Evolutionary conservation across 2,329 filamentous ascomycete species (phyloP).

Genomic region (Xylariaceae sp.): DNA sequence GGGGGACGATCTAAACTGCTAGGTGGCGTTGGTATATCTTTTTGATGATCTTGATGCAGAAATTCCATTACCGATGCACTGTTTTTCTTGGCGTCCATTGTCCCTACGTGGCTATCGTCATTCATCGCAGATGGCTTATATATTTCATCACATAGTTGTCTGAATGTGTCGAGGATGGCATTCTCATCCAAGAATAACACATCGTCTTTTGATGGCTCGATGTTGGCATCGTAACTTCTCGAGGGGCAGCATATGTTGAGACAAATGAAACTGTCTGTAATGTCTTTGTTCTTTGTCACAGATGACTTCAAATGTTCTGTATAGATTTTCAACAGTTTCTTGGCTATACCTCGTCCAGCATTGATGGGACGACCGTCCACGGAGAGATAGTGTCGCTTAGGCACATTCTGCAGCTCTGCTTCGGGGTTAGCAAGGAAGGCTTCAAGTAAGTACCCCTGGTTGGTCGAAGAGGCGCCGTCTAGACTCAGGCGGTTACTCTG

Average conservation of each 20-base stretch:
- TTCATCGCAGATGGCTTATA: conserved; percentile 30
- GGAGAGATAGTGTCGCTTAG: conserved; percentile 57
- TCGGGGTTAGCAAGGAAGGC: conserved; percentile 53
- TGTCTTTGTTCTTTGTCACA: background rate
- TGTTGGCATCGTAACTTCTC: conserved; percentile 64
- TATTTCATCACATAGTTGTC: conserved; percentile 37
- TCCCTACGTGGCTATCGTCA: background rate
- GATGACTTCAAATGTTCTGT: conserved; percentile 41
- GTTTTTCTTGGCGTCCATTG: background rate
- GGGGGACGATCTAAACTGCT: background rate
- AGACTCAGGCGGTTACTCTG: conserved; percentile 6
- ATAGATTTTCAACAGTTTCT: conserved; percentile 52
- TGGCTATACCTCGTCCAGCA: conserved; percentile 49
- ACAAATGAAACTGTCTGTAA: conserved; percentile 54
- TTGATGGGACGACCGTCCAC: conserved; percentile 64
- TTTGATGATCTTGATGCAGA: background rate
- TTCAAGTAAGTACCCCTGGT: conserved; percentile 43
- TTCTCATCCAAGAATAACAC: conserved; percentile 59
- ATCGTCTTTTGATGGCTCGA: conserved; percentile 68
- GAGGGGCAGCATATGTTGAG: conserved; percentile 58
- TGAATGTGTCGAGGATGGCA: conserved; percentile 42
- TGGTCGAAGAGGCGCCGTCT: conserved; percentile 13
- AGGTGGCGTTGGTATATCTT: background rate
- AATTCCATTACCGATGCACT: background rate
- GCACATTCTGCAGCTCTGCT: conserved; percentile 40